Evolutionary conservation across 371 early-diverging fungal genomes (phyloP).

Genomic region (Haplosporangium sp.): DNA sequence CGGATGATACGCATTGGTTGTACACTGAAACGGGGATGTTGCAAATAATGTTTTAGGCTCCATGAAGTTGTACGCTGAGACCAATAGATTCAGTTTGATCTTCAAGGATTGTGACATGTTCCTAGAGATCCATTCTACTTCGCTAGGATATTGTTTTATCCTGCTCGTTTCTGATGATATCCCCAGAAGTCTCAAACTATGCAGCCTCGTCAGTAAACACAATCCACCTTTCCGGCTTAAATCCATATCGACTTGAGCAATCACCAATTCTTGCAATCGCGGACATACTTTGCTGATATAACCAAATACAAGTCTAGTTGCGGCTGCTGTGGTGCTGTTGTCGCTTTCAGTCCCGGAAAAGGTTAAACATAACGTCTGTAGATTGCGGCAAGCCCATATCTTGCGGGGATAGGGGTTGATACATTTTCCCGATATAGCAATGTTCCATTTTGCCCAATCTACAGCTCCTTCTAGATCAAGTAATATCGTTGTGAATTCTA

Average conservation of each 20-base stretch:
- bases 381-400: slow-evolving; percentile 26
- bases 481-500: no score
- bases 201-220: background rate
- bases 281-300: slow-evolving; percentile 2
- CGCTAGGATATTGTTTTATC: no score
- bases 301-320: background rate
- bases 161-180: background rate
- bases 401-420: background rate
- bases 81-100: no score
- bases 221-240: background rate
- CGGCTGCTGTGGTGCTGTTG: background rate
- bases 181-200: background rate
- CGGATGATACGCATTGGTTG: no score
- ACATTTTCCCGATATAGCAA: background rate
- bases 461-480: no score
- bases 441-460: no score
- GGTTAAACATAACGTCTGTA: background rate
- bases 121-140: no score
- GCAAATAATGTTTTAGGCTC: no score
- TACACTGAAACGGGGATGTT: no score
- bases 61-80: no score
- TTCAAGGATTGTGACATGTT: no score
- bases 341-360: background rate
- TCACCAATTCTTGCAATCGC: background rate
- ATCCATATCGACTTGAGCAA: background rate